phyloP scores from a whole-genome alignment of 2,329 filamentous ascomycete genomes.

The Monosporascus sp. region DNA sequence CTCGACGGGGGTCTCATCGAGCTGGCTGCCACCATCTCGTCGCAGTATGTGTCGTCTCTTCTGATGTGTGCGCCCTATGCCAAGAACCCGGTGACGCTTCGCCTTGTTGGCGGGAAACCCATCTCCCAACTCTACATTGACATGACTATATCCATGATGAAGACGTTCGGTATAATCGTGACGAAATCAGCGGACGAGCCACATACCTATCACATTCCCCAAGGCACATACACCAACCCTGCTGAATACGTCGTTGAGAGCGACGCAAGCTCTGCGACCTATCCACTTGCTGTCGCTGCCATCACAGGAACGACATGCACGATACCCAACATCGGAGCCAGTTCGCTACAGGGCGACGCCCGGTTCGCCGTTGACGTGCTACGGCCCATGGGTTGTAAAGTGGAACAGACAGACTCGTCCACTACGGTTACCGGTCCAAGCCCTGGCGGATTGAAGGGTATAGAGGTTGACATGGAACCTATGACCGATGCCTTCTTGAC shows the following conservation, averaged over 20 bases:
- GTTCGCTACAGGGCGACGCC: slow-evolving; percentile 89
- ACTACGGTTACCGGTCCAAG: slow-evolving; percentile 92
- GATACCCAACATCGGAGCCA: slow-evolving; percentile 90
- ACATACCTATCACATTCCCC: slow-evolving; percentile 91
- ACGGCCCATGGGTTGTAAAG: slow-evolving; percentile 86
- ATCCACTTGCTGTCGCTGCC: slow-evolving; percentile 87
- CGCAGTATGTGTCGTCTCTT: slow-evolving; percentile 97
- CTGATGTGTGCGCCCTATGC: slow-evolving; percentile 97
- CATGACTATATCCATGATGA: slow-evolving; percentile 99
- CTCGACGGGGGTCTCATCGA: slow-evolving; percentile 85
- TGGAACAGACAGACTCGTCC: slow-evolving; percentile 76
- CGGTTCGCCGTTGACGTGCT: slow-evolving; percentile 89
- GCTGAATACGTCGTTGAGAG: slow-evolving; percentile 87
- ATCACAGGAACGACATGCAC: slow-evolving; percentile 96
- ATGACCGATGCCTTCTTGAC: slow-evolving; percentile 99
- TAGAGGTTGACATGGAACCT: slow-evolving; percentile 92
- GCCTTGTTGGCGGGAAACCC: slow-evolving; percentile 90
- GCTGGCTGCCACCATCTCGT: slow-evolving; percentile 90
- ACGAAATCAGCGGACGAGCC: slow-evolving; percentile 70
- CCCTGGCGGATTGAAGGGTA: slow-evolving; percentile 64
- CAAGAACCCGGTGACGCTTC: slow-evolving; percentile 85
- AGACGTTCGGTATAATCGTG: slow-evolving; percentile 79
- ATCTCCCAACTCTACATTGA: slow-evolving; percentile 97
- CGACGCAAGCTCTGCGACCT: slow-evolving; percentile 95
- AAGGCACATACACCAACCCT: slow-evolving; percentile 78